Evolutionary conservation across 176 grass and related monocot species (phyloP), one percentile per base, ranked within the genome.

Genomic region (Phragmites australis): DNA sequence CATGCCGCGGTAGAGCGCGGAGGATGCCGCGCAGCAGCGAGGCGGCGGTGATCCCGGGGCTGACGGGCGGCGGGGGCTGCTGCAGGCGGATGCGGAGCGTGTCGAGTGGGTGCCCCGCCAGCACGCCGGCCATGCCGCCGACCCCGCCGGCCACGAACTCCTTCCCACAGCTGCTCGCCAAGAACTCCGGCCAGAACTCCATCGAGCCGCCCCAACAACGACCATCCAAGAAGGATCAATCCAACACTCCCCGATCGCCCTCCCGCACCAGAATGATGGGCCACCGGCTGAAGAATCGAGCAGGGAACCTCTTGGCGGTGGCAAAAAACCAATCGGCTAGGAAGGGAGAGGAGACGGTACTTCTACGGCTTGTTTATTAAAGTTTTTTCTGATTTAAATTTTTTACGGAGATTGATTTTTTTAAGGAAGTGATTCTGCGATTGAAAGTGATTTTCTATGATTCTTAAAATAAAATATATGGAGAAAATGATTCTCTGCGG

Each of bases 131-230:
- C 96, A 93, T 93, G 74, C 96, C 96, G 43, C 96, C 96, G 18
- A 93, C 66, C 13, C 96, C 96, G 0, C 92, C 96, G 5, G 96
- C 96, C 51, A 89, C 48, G 84, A 98, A 98, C 86, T 98, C 96
- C 22, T 78, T 68, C 0, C 96, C 96, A 78, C 90, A 87, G 88
- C 88, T 94, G 83, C 19, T 88, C 10, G 96, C 96, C 79, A 98
- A 21, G 86, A 94, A 98, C 88, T 98, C 95, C 25, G 95, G 92
- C 95, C 95, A 97, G 85, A 97, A 97, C 76, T 98, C 95, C 95
- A 98, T 98, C 79, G 74, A 14, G 9, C 50, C 30, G 48, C 11
- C 10, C 11, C 16, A 34, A 4, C 66, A 10, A 58, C 14, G 51
- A 85, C 53, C 65, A 84, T 70, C 62, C 82, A 84, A 67, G 48